Evolutionary conservation across 2,329 filamentous ascomycete species (phyloP), one percentile per base, ranked within the genome.

Genomic region (Nannizziopsis arthrosporioides): DNA sequence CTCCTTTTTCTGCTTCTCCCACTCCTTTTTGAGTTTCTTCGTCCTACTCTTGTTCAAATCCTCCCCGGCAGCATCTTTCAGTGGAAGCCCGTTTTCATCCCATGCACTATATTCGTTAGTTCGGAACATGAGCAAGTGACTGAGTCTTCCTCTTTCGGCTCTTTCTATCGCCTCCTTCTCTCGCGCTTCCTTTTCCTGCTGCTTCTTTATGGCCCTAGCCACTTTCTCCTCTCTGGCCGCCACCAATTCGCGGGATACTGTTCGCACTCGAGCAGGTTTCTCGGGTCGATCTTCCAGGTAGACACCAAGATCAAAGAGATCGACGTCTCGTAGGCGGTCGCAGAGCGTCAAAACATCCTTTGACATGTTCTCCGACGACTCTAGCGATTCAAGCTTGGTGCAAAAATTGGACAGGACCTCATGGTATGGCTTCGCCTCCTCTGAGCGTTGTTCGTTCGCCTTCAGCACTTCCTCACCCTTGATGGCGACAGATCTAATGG

Each of bases 11-110:
- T 95, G 90, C 62, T 75, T 81, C 57, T 93, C 84, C 85, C 85
- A 94, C 48, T 87, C 82, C 73, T 95, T 95, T 68, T 74, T 81
- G 57, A 94, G 65, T 71, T 86, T 89, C 75, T 95, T 95, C 44
- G 69, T 61, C 60, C 80, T 77, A 51, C 76, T 84, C 73, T 94
- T 94, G 3, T 85, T 77, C 34, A 95, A 73, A 56, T 93, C 86
- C 52, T 79, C 81, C 0, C 87, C 88, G 30, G 85, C 80, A 53
- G 78, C 80, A 62, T 88, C 78, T 67, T 81, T 85, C 0, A 77
- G 84, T 1, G 90, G 89, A 53, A 94, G 53, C 0, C 89, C 89
- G 49, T 90, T 82, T 5, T 75, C 81, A 61, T 94, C 87, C 85
- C 86, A 94, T 14, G 76, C 85, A 55, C 73, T 78, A 60, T 81